Base-by-base conservation (phyloP, 805 yeast genomes). In the Sporopachydermia quercuum region DNA sequence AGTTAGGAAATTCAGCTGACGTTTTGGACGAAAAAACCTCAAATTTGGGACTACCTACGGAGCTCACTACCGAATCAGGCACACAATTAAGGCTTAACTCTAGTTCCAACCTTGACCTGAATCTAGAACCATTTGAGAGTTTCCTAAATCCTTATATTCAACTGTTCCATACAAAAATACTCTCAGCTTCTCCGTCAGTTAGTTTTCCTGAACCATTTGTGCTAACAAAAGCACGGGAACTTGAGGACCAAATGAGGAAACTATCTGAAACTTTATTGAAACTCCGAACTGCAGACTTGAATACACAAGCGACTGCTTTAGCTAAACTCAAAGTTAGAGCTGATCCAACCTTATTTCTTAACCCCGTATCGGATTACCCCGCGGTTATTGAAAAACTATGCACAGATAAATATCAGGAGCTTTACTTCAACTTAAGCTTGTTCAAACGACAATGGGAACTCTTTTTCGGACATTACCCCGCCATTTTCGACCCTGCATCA, bases 111-210 rank as follows among this genome's bases (percentile, higher is more conserved):
- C 33, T 19, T 14, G 16, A 19, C 18, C 19, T 17, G n/a, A 8
- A 8, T 8, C n/a, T 23, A 8, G 13, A 23, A n/a, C 30, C 30
- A n/a, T 35, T 50, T 45, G 45, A 65, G 4, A n/a, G n/a, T n/a
- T n/a, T n/a, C n/a, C n/a, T n/a, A n/a, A n/a, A n/a, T n/a, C n/a
- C n/a, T n/a, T n/a, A n/a, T n/a, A n/a, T n/a, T n/a, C 53, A 56
- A 13, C 49, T 56, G 19, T 60, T 76, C 39, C 54, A 63, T 14
- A 61, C 61, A n/a, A 61, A 84, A 43, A 60, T 75, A 3, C 58
- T 89, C 18, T 83, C 94, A 3, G 70, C 84, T 1, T 87, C 97
- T 2, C 96, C 98, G 0, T 73, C 86, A 39, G 87, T 87, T 0
- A 64, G 69, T 15, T 81, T 82, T 50, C 74, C 77, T 0, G 59